Evolutionary conservation across 228 moss, liverwort and hornwort genomes (phyloP).

Genomic region (Sphagnum fallax): DNA sequence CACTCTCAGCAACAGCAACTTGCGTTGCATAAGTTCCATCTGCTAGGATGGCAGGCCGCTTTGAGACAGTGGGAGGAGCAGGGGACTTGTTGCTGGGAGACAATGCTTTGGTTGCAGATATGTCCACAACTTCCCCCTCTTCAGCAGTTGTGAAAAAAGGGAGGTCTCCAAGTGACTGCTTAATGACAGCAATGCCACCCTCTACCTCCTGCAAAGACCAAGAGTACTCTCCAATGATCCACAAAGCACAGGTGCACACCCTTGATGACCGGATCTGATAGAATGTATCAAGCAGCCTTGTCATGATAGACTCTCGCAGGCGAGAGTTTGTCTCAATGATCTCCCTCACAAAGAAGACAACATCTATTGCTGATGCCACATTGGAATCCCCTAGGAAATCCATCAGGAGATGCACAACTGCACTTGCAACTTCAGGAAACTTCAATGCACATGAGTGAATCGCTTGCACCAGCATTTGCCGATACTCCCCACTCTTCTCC

Average conservation of each 20-base stretch:
- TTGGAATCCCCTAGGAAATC: slow-evolving; percentile 66
- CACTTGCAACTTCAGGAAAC: slow-evolving; percentile 59
- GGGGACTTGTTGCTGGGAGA: slow-evolving; percentile 20
- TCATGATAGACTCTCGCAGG: slow-evolving; percentile 50
- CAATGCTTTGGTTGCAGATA: slow-evolving; percentile 21
- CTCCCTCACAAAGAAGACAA: slow-evolving; percentile 78
- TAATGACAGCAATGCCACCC: slow-evolving; percentile 37
- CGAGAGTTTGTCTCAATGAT: slow-evolving; percentile 48
- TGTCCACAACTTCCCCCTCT: slow-evolving; percentile 26
- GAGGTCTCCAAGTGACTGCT: slow-evolving; percentile 51
- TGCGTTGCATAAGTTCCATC: slow-evolving; percentile 65
- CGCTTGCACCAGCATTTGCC: slow-evolving; percentile 65
- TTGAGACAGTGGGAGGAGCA: slow-evolving; percentile 39
- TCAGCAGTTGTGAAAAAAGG: slow-evolving; percentile 43
- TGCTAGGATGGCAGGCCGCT: slow-evolving; percentile 56
- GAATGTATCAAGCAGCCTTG: slow-evolving; percentile 43
- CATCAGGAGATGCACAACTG: slow-evolving; percentile 54
- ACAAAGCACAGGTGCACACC: slow-evolving; percentile 51
- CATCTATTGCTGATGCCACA: slow-evolving; percentile 52
- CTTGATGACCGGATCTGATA: slow-evolving; percentile 53
- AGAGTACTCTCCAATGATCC: slow-evolving; percentile 61
- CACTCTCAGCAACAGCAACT: slow-evolving; percentile 48
- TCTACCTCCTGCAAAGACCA: slow-evolving; percentile 40
- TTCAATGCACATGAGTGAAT: slow-evolving; percentile 79
- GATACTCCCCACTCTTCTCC: slow-evolving; percentile 80